Percentiles rank a stretch among this genome's conserved stretches.
Evolutionary conservation across 306 rosid genomes (phyloP).

Genomic region (Lathyrus oleraceus): DNA sequence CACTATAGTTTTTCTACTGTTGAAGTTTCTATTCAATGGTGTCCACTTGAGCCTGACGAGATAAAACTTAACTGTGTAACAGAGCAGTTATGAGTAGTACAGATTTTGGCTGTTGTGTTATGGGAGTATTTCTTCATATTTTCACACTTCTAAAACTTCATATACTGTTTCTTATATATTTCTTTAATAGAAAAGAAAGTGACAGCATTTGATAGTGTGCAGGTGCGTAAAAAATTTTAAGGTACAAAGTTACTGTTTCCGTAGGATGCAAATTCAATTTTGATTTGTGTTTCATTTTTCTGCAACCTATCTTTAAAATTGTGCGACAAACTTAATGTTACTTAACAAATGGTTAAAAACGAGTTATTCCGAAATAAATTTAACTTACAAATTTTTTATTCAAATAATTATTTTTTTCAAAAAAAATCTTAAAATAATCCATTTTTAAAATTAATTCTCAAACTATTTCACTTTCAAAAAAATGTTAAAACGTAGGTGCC

Average conservation of each 20-base stretch:
- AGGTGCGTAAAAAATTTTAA: neutral
- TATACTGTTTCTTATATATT: neutral
- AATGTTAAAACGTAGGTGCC: no score
- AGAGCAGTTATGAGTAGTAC: neutral
- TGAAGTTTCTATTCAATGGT: neutral
- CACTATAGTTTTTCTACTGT: neutral
- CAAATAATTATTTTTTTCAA: no score
- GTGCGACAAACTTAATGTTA: no score
- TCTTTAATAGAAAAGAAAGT: neutral
- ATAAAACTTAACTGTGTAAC: neutral
- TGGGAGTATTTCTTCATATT: neutral
- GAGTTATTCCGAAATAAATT: no score
- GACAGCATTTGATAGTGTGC: neutral
- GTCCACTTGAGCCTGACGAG: neutral
- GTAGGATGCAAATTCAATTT: neutral
- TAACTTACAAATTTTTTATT: no score
- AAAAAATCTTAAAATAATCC: no score
- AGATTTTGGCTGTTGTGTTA: neutral
- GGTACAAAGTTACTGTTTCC: neutral
- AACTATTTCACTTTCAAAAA: no score
- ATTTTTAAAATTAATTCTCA: no score
- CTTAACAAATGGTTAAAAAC: no score
- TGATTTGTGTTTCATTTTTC: no score
- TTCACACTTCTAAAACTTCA: neutral
- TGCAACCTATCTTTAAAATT: no score